phyloP scores from a whole-genome alignment of 2,329 filamentous ascomycete species.

The Ceratocystis lukuohia region DNA sequence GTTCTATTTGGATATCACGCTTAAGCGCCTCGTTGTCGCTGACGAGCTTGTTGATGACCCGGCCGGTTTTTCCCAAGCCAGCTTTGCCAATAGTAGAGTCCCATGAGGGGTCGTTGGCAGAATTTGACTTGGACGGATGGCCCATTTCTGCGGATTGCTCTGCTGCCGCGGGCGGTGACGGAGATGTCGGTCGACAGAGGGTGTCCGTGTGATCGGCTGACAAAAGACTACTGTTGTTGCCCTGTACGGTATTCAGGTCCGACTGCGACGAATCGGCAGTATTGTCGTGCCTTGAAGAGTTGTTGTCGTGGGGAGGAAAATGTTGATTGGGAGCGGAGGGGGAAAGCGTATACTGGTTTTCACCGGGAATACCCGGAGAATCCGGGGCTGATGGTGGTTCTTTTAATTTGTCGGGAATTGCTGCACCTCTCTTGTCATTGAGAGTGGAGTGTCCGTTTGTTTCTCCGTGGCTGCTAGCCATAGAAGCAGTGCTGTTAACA shows the following conservation, averaged over 20 bases:
- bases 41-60: slow-evolving; percentile 69
- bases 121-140: slow-evolving; percentile 5
- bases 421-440: neutral
- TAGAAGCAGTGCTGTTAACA: slow-evolving; percentile 39
- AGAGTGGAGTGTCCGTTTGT: slow-evolving; percentile 20
- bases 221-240: slow-evolving; percentile 5
- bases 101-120: slow-evolving; percentile 30
- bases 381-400: slow-evolving; percentile 2
- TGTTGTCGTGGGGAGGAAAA: neutral
- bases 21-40: slow-evolving; percentile 68
- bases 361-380: neutral
- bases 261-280: neutral
- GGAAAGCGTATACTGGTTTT: slow-evolving; percentile 1
- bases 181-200: slow-evolving; percentile 13
- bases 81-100: slow-evolving; percentile 57
- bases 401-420: neutral
- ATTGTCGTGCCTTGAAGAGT: neutral
- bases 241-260: slow-evolving; percentile 25
- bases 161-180: slow-evolving; percentile 21
- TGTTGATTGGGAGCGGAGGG: neutral
- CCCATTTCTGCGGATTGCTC: slow-evolving; percentile 20
- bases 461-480: slow-evolving; percentile 27
- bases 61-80: slow-evolving; percentile 58
- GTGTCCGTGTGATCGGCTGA: slow-evolving; percentile 13
- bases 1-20: slow-evolving; percentile 56